Percentiles rank a stretch among this genome's conserved stretches.
phyloP scores from a whole-genome alignment of 2,329 filamentous ascomycete species.

The Aspergillus versicolor region DNA sequence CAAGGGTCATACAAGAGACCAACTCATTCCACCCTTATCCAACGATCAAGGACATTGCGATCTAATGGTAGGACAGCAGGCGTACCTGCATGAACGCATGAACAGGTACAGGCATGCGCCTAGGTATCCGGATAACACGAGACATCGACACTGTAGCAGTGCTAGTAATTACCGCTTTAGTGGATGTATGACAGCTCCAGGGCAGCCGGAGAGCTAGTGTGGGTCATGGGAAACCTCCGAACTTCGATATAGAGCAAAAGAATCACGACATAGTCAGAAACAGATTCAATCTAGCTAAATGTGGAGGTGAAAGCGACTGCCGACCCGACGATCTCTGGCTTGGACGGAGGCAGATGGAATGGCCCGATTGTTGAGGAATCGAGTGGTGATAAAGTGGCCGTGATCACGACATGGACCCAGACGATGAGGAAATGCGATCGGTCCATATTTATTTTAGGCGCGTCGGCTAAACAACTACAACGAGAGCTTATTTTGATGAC shows the following conservation, averaged over 20 bases:
- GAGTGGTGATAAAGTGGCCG: background rate
- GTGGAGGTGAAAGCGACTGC: conserved; percentile 3
- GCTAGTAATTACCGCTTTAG: too few species aligned
- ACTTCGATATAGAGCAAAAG: background rate
- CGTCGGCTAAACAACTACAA: conserved; percentile 1
- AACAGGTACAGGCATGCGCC: background rate
- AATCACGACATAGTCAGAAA: background rate
- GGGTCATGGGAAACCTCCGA: background rate
- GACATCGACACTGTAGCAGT: background rate
- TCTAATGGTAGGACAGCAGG: background rate
- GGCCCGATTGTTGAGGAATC: background rate
- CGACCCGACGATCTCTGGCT: background rate
- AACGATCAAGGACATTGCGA: background rate
- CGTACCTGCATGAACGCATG: background rate
- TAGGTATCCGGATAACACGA: background rate
- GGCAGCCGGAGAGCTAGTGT: background rate
- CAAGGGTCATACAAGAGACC: background rate
- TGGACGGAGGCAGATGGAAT: background rate
- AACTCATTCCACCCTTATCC: background rate
- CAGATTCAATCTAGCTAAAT: background rate
- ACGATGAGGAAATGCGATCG: background rate
- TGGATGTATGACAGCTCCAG: background rate
- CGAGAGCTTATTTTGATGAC: background rate
- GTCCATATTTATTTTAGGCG: background rate
- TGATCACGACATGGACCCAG: background rate